Conservation (phyloP, 345 rosid species). For the Rhizophora apiculata region DNA sequence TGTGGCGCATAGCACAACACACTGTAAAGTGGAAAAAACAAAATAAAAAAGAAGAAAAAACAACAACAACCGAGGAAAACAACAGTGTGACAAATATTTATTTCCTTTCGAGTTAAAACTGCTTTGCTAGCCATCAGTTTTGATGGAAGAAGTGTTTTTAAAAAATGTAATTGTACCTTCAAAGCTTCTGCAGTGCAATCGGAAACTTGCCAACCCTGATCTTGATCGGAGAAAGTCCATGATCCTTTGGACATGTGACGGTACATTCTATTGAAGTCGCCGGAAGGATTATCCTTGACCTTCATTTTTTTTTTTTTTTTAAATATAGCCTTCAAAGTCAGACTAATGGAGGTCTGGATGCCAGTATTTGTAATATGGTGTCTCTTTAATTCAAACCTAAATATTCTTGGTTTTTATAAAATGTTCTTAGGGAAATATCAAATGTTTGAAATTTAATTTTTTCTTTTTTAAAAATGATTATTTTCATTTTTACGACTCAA, state of each 20-base stretch:
- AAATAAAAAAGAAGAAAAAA: not conserved
- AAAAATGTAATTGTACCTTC: conserved; percentile 17
- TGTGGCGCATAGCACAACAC: not conserved
- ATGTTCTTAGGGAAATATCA: no score
- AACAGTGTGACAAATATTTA: no score
- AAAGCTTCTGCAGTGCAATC: conserved; percentile 44
- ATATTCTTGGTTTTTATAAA: no score
- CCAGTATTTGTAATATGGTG: no score
- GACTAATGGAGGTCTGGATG: no score
- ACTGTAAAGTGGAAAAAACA: not conserved
- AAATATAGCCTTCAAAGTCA: not conserved
- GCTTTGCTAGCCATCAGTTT: not conserved
- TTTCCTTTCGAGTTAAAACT: no score
- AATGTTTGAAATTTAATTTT: no score
- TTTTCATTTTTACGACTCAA: no score
- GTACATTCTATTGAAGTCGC: conserved; percentile 34
- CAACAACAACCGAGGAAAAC: no score
- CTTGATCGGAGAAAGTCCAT: conserved; percentile 44
- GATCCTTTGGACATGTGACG: conserved; percentile 47
- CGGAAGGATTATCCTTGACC: conserved; percentile 38
- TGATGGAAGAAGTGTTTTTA: not conserved
- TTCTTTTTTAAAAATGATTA: no score
- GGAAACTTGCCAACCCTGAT: conserved; percentile 46
- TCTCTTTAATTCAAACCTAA: no score
- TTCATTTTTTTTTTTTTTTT: not conserved